Conservation (phyloP, 495 filamentous ascomycete genomes). For the Cenococcum geophilum region DNA sequence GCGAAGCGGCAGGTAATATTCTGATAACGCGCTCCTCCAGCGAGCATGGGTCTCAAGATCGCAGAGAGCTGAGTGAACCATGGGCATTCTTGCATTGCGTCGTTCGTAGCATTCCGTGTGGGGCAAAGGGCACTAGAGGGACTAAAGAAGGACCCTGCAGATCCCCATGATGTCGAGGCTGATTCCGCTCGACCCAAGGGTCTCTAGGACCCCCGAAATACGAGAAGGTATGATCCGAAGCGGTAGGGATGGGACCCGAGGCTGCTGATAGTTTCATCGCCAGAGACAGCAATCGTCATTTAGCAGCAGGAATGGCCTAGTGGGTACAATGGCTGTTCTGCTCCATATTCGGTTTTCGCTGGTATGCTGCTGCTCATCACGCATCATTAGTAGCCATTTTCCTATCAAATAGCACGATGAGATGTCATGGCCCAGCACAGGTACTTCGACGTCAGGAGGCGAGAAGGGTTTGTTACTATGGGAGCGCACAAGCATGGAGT, state of each 20-base stretch:
- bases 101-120: background rate
- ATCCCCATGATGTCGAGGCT: constrained; percentile 7
- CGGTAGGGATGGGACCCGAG: background rate
- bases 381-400: background rate
- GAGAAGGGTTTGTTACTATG: background rate
- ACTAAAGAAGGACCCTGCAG: constrained; percentile 4
- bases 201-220: background rate
- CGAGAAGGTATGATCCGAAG: background rate
- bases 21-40: background rate
- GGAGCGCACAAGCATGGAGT: background rate
- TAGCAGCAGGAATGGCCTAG: background rate
- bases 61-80: background rate
- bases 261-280: background rate
- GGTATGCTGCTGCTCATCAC: background rate
- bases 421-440: background rate
- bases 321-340: background rate
- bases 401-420: background rate
- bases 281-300: background rate
- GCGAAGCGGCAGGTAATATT: background rate
- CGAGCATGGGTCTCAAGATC: constrained; percentile 1
- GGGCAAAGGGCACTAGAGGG: background rate
- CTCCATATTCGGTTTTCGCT: background rate
- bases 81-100: background rate
- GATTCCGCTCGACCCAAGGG: background rate
- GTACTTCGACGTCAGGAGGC: background rate